Evolutionary conservation across 139 green algal genomes (phyloP).

Genomic region (Diplosphaera chodatii): DNA sequence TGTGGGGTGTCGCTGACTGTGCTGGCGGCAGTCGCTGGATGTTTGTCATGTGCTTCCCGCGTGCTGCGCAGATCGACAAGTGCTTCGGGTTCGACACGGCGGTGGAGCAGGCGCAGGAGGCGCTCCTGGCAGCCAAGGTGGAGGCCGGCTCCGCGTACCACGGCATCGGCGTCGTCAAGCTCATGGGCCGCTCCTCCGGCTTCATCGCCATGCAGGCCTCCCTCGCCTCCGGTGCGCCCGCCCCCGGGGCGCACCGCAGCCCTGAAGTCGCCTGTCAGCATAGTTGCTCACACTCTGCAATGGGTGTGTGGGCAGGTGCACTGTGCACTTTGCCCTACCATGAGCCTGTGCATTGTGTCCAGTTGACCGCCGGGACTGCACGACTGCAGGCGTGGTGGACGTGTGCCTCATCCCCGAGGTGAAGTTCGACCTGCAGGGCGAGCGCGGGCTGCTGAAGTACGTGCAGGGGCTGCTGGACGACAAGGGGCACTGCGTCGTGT

Average conservation of each 20-base stretch:
- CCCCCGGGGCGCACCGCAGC: too few relatives aligned
- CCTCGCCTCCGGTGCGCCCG: constrained; percentile 74
- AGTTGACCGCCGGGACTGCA: too few relatives aligned
- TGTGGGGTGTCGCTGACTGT: too few relatives aligned
- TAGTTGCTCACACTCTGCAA: too few relatives aligned
- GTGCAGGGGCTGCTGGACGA: constrained; percentile 65
- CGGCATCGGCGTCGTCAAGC: constrained; percentile 94
- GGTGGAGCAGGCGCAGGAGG: constrained; percentile 92
- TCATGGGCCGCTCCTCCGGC: constrained; percentile 94
- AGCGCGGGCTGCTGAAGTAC: constrained; percentile 69
- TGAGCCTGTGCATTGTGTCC: too few relatives aligned
- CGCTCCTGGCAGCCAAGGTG: constrained; percentile 89
- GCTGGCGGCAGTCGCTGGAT: too few relatives aligned
- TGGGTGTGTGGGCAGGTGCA: too few relatives aligned
- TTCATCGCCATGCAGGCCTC: constrained; percentile 97
- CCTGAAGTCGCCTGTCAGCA: too few relatives aligned
- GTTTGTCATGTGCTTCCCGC: too few relatives aligned
- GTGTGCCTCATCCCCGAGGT: constrained; percentile 93
- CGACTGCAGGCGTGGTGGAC: constrained; percentile 73
- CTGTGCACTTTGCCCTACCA: too few relatives aligned
- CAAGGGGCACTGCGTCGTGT: constrained; percentile 76
- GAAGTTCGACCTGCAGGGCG: constrained; percentile 76
- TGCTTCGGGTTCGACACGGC: constrained; percentile 94
- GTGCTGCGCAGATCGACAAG: constrained; percentile 68
- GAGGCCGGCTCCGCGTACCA: constrained; percentile 73